Evolutionary conservation across 345 rosid genomes (phyloP), one percentile per base, ranked within the genome.

Genomic region (Chamaenerion angustifolium): DNA sequence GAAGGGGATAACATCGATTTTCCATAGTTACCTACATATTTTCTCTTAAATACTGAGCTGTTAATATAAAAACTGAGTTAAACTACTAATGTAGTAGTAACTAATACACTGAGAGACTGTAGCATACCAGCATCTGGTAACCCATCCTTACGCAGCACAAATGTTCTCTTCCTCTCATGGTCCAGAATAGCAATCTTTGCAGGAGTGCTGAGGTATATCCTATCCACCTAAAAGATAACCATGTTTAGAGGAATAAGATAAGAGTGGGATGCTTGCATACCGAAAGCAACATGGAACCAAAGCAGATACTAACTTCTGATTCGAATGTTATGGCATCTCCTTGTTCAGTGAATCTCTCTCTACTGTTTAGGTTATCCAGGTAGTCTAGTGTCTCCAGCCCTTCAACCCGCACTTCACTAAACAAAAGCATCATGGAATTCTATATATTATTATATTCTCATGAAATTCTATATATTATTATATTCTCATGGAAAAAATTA

Each of bases 281-380:
- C 7, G 1, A 17, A 40, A 43, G 43, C 13, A 50, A 4, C 18
- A 10, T n/a, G 35, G 23, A 49, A 31, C 13, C 52, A 14, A 51
- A 27, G 10, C 57, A 17, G 27, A 27, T 54, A 70, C 80, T 68
- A 63, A 85, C 97, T 68, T 87, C 93, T 42, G 85, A 74, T 68
- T 92, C 98, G 58, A 87, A 92, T 46, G 96, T 84, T 66, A 92
- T 75, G 5, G 96, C 98, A 68, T 87, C 96, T 42, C 93, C 98
- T 64, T 84, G 96, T 56, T 92, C 96, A 3, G 96, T 92, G 68
- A 71, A 82, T 7, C 93, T 85, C 61, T 84, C 79, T 74, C 75
- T 83, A 49, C 75, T 76, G 65, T 82, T 78, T 51, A 92, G 66
- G 75, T 80, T 92, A 77, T 92, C 98, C 23, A 87, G 85, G 58